phyloP scores from a whole-genome alignment of 2,329 filamentous ascomycete species.

The Incumbomyces delicatus region DNA sequence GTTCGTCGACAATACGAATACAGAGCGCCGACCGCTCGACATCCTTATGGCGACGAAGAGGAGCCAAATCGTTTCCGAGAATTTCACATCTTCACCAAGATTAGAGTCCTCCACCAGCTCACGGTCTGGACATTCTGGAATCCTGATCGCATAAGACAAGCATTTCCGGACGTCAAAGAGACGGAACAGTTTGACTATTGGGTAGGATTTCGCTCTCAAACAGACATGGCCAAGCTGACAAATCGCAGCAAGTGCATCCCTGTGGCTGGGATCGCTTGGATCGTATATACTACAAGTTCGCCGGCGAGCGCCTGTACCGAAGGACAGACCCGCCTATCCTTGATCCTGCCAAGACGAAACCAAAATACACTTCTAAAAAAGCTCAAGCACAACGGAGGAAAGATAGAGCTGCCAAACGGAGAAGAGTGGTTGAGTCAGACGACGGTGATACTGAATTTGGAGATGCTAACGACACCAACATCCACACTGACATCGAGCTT shows the following conservation, averaged over 20 bases:
- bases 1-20: constrained; percentile 75
- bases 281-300: constrained; percentile 77
- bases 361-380: constrained; percentile 50
- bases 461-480: constrained; percentile 34
- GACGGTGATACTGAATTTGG: constrained; percentile 31
- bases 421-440: constrained; percentile 40
- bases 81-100: constrained; percentile 74
- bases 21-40: constrained; percentile 61
- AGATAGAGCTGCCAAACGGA: constrained; percentile 60
- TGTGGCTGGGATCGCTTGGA: constrained; percentile 79
- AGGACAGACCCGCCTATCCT: constrained; percentile 64
- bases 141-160: constrained; percentile 74
- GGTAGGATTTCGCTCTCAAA: constrained; percentile 43
- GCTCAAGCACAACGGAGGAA: constrained; percentile 46
- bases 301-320: constrained; percentile 89
- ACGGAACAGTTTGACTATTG: constrained; percentile 64
- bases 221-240: constrained; percentile 9
- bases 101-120: constrained; percentile 71
- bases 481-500: constrained; percentile 31
- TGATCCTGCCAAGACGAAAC: constrained; percentile 44
- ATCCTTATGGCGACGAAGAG: constrained; percentile 77
- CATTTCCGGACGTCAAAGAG: constrained; percentile 71
- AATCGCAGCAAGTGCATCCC: constrained; percentile 34
- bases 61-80: constrained; percentile 63
- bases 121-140: constrained; percentile 83